phyloP scores from a whole-genome alignment of 257 asterid genomes.

The Echites panduratus region DNA sequence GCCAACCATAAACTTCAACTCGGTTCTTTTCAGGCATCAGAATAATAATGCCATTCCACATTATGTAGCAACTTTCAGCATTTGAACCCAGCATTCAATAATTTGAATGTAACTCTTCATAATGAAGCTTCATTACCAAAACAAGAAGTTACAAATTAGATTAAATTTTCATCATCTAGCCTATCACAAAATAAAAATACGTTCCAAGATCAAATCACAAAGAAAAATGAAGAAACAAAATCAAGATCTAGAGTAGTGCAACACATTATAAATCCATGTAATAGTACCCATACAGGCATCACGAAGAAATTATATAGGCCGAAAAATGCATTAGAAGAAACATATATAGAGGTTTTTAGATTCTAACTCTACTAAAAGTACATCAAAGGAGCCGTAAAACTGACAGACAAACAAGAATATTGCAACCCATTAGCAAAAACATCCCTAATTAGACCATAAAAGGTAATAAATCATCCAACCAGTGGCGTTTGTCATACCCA shows the following conservation, averaged over 20 bases:
- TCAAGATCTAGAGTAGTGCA: not conserved
- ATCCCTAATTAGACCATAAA: not conserved
- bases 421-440: conserved; percentile 8
- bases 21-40: not conserved
- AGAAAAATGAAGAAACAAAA: not conserved
- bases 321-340: not conserved
- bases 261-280: not conserved
- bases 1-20: not conserved
- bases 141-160: not conserved
- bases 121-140: too few relatives aligned
- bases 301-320: not conserved
- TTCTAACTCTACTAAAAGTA: conserved; percentile 12
- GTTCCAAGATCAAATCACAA: not conserved
- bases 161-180: not conserved
- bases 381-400: not conserved
- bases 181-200: not conserved
- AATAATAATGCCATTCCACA: not conserved
- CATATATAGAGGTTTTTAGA: not conserved
- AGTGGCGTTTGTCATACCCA: conserved; percentile 1
- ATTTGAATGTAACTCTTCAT: not conserved
- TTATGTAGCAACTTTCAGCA: not conserved
- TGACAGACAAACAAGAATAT: conserved; percentile 6
- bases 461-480: conserved; percentile 4
- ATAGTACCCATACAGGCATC: not conserved
- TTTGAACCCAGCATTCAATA: not conserved